Evolutionary conservation across 2,329 filamentous ascomycete species (phyloP), one percentile per base, ranked within the genome.

Genomic region (Ploettnerulaceae sp.): DNA sequence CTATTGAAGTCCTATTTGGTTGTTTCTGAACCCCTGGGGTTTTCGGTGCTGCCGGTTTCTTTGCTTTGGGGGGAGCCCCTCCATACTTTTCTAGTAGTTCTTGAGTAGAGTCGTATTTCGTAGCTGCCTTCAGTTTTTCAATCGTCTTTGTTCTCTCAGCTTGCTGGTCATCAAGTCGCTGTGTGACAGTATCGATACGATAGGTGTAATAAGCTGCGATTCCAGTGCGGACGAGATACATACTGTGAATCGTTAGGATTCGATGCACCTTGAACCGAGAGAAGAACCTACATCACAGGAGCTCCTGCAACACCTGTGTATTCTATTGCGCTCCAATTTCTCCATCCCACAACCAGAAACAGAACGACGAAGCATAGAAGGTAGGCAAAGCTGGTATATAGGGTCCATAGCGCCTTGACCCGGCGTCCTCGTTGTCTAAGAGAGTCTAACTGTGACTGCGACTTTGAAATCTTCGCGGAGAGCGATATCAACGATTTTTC

Each of bases 41-140:
- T 35, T 59, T 60, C 3, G 53, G 49, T n/a, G 57, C 55, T 22
- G 57, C 55, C 2, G 59, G 53, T 32, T 55, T 53, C 43, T 60
- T 61, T 8, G 58, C 50, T 33, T 63, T 61, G 6, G 61, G 57
- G 45, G 63, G 48, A 26, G 55, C 56, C 7, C 81, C 86, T 26
- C 89, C 90, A 65, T 98, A 98, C 61, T 97, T 98, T 61, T 97
- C 88, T 8, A 98, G 77, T 49, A 98, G 69, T 64, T 96, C 82
- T 61, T 94, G 81, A 1, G 93, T 98, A 24, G 90, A 93, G 67
- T 97, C 88, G 70, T 96, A 98, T 66, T 87, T 95, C 25, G 93
- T 98, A 20, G 90, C 90, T 48, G 85, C 82, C 69, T 98, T 98
- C 53, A 98, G 79, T 68, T 90, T 90, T 64, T 95, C 85, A 55